Percentiles rank a stretch among this genome's conserved stretches.
Conservation (phyloP, 2,329 filamentous ascomycete species). For the Cercospora sp. region DNA sequence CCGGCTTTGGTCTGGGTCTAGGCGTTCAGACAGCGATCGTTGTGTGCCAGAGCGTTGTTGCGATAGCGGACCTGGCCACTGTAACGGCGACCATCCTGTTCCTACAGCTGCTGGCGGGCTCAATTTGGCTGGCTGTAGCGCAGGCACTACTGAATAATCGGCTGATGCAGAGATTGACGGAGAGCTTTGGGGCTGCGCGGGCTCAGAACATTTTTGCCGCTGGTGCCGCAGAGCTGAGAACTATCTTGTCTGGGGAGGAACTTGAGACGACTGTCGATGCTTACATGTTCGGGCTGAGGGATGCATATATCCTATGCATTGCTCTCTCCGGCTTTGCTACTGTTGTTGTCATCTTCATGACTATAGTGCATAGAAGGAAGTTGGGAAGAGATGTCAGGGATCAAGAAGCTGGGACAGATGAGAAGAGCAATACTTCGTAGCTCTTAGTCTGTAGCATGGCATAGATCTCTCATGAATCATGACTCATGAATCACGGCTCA, state of each 20-base stretch:
- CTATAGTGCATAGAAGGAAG: slow-evolving; percentile 3
- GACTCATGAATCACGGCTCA: no score
- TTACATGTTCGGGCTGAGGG: slow-evolving; percentile 48
- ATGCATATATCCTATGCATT: slow-evolving; percentile 29
- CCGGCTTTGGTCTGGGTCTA: slow-evolving; percentile 36
- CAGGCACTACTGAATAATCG: slow-evolving; percentile 46
- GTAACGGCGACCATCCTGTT: slow-evolving; percentile 44
- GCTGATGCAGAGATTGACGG: slow-evolving; percentile 42
- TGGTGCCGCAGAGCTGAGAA: slow-evolving; percentile 58
- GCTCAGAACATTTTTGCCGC: slow-evolving; percentile 44
- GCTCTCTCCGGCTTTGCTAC: slow-evolving; percentile 13
- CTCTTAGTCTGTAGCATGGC: neutral
- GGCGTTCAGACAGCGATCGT: slow-evolving; percentile 45
- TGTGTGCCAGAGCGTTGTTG: slow-evolving; percentile 40
- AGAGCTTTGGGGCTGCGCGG: slow-evolving; percentile 44
- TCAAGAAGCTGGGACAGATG: neutral
- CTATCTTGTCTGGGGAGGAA: slow-evolving; percentile 55
- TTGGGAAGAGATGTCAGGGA: neutral
- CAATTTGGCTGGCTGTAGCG: slow-evolving; percentile 44
- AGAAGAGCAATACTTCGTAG: neutral
- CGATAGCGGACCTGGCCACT: slow-evolving; percentile 40
- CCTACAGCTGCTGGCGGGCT: slow-evolving; percentile 45
- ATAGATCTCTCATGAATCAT: no score
- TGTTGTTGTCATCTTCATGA: neutral
- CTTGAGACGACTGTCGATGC: slow-evolving; percentile 9